A percentile compares a stretch with the other conserved stretches of the same genome.
phyloP scores from a whole-genome alignment of 345 rosid genomes.

The Noccaea caerulescens region DNA sequence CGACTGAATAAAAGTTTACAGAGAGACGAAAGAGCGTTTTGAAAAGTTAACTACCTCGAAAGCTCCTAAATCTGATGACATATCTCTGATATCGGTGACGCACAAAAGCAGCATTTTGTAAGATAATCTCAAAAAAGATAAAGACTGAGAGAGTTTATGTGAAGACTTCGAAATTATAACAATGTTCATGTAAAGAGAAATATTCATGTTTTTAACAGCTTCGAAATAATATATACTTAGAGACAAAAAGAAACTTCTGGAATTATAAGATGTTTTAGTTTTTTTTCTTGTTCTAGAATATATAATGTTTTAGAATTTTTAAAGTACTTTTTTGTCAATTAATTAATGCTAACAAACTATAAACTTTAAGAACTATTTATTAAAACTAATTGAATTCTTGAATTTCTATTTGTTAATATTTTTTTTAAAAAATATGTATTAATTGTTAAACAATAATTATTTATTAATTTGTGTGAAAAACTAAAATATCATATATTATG shows the following conservation, averaged over 20 bases:
- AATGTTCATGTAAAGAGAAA: too few species aligned
- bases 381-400: too few species aligned
- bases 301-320: too few species aligned
- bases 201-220: background rate
- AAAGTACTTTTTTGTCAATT: too few species aligned
- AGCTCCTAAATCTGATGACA: background rate
- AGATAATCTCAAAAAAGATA: background rate
- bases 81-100: background rate
- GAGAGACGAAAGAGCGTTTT: background rate
- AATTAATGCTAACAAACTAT: too few species aligned
- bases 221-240: background rate
- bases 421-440: too few species aligned
- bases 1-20: background rate
- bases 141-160: background rate
- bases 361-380: too few species aligned
- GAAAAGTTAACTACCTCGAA: background rate
- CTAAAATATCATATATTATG: background rate
- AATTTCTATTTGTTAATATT: too few species aligned
- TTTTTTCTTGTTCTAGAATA: too few species aligned
- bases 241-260: background rate
- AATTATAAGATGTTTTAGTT: too few species aligned
- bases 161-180: background rate
- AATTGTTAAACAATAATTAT: too few species aligned
- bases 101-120: constrained; percentile 4
- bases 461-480: too few species aligned